These are phyloP conservation scores for Manihot esculenta DNA, from an alignment of 441 rosid species.

Conservation along the genomic window DNA sequence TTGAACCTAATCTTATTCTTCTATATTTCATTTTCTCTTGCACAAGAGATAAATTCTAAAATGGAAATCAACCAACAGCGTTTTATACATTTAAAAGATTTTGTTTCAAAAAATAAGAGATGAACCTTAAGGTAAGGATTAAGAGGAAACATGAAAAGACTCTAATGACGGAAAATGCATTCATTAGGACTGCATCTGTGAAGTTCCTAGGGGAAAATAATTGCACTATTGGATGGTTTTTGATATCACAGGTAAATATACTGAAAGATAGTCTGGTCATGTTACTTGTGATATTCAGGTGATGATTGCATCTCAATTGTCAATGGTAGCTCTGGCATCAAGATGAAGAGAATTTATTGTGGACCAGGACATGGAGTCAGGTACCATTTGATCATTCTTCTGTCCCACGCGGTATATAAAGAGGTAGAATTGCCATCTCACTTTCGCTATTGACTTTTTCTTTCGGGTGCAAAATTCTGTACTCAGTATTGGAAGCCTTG, in stretches of 20 bases:
- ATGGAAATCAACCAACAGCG: background rate
- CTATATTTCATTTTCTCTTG: background rate
- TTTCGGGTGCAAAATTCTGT: slow-evolving; percentile 10
- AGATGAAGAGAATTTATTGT: slow-evolving; percentile 79
- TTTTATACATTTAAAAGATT: slow-evolving; percentile 2
- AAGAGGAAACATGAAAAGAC: background rate
- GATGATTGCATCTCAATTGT: slow-evolving; percentile 97
- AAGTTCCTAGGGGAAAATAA: background rate
- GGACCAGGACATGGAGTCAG: slow-evolving; percentile 99
- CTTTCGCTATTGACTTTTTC: background rate
- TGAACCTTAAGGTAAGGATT: background rate
- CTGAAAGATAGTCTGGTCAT: slow-evolving; percentile 14
- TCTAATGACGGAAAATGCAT: background rate
- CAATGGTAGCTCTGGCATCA: slow-evolving; percentile 68
- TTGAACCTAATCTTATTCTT: slow-evolving; percentile 11
- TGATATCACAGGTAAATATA: background rate
- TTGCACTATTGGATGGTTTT: background rate
- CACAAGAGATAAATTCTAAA: background rate
- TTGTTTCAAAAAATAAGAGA: background rate
- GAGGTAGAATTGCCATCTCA: slow-evolving; percentile 8
- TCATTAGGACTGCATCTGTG: background rate
- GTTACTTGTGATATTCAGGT: slow-evolving; percentile 47
- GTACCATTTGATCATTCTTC: slow-evolving; percentile 31
- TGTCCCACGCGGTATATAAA: background rate
- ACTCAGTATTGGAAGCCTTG: slow-evolving; percentile 89